Base-by-base conservation (phyloP, 148 eudicot species). In the Vaccinium vitisidaea region DNA sequence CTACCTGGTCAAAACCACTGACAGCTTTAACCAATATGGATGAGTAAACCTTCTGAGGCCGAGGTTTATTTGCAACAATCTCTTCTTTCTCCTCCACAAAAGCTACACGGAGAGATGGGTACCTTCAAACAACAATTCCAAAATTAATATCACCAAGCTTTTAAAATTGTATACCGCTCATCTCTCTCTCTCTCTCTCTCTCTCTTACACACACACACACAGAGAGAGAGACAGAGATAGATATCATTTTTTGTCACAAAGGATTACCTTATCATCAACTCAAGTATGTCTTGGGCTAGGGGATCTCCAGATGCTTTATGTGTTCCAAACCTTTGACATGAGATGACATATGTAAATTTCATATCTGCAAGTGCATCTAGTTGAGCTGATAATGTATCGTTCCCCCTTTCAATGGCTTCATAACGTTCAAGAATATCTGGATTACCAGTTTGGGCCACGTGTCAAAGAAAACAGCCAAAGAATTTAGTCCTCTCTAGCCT, bases 1-100 rank as follows among this genome's bases (percentile, higher is more conserved):
- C 75, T 87, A 97, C 99, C 99, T 97, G 98, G 88, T 97, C 99
- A 88, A 92, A 90, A 63, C 91, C 92, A 86, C 90, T 92, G 56
- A 90, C 93, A 87, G 96, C 99, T 91, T 92, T 95, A 27, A 94
- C 98, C 71, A 97, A 85, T 70, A 95, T 88, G 78, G 99, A 97
- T 65, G 95, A 93, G 89, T 97, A 97, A 70, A 92, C 89, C 87
- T 89, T 94, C 59, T 30, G 82, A 78, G 84, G 50, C 54, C 25
- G 83, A 83, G 84, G 36, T 85, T 82, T 76, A 27, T 87, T 83
- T 3, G 77, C 85, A 50, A 63, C 83, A 36, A 84, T 83, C 77
- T 86, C 92, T 88, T 97, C 99, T 83, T 86, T 93, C 89, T 97
- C 98, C 86, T 95, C 99, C n/a, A 94, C 98, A 88, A 95, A 97